These are phyloP conservation scores for Pythium apleroticum DNA, from an alignment of 352 stramenopile genomes.

Conservation along the genomic window DNA sequence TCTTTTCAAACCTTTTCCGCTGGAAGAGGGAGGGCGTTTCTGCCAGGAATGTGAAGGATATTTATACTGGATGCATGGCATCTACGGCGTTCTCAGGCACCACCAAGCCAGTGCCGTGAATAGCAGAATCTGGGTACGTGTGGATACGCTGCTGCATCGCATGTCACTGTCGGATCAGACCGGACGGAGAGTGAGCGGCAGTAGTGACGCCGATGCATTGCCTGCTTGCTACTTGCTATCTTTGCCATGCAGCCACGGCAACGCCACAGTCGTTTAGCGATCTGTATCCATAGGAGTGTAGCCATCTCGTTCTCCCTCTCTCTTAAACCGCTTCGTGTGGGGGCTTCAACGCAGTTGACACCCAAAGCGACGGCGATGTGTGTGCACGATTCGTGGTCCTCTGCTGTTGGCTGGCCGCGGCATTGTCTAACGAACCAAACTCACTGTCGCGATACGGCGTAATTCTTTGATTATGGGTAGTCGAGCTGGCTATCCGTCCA, in stretches of 20 bases:
- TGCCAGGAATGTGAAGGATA: background rate
- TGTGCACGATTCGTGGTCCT: too few relatives aligned
- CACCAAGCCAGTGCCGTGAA: background rate
- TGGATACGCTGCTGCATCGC: slow-evolving; percentile 5
- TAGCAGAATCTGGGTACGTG: background rate
- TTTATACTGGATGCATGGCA: background rate
- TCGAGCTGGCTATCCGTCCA: too few relatives aligned
- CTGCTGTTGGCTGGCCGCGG: too few relatives aligned
- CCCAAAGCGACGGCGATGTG: too few relatives aligned
- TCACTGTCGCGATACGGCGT: too few relatives aligned
- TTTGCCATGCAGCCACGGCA: background rate
- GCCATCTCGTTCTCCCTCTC: background rate
- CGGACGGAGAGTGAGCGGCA: background rate
- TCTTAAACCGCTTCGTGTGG: too few relatives aligned
- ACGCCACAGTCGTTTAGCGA: background rate
- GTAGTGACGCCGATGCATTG: background rate
- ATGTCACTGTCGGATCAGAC: background rate
- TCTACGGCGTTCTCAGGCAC: background rate
- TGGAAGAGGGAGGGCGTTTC: slow-evolving; percentile 1
- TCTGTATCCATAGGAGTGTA: background rate
- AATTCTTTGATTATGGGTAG: too few relatives aligned
- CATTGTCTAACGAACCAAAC: too few relatives aligned
- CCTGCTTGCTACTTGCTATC: background rate
- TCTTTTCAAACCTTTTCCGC: background rate
- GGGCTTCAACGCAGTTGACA: background rate